Conservation (phyloP, 768 basidiomycete species). For the Royoungia palumana region DNA sequence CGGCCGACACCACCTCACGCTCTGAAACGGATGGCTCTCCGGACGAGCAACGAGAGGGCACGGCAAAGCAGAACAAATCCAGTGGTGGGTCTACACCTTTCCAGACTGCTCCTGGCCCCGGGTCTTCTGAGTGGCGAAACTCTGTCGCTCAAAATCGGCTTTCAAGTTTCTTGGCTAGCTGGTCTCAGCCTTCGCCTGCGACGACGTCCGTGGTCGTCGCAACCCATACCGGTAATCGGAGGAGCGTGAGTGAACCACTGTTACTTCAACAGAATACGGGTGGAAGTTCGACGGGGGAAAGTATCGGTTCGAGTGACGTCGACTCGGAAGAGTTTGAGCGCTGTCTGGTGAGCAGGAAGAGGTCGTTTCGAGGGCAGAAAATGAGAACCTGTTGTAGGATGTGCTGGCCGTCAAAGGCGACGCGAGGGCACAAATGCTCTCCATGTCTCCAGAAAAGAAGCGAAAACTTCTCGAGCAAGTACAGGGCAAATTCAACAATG, state of each 20-base stretch:
- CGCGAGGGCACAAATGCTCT: constrained; percentile 58
- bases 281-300: constrained; percentile 29
- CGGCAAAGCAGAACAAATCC: constrained; percentile 50
- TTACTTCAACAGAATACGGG: constrained; percentile 48
- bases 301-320: constrained; percentile 28
- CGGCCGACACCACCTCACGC: constrained; percentile 38
- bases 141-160: constrained; percentile 57
- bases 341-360: constrained; percentile 57
- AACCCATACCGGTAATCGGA: constrained; percentile 40
- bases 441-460: constrained; percentile 61
- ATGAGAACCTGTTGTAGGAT: constrained; percentile 46
- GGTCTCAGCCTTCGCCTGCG: constrained; percentile 50
- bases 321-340: constrained; percentile 56
- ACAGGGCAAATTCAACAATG: constrained; percentile 34
- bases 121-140: constrained; percentile 48
- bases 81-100: constrained; percentile 23
- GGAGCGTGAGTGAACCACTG: constrained; percentile 71
- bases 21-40: constrained; percentile 14
- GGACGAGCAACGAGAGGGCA: constrained; percentile 52
- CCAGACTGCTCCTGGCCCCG: constrained; percentile 17
- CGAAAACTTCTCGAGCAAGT: constrained; percentile 62
- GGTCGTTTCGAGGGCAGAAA: not conserved
- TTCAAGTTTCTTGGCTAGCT: constrained; percentile 64
- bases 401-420: constrained; percentile 72
- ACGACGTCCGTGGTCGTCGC: constrained; percentile 30